Percentiles rank a stretch among this genome's conserved stretches.
Conservation (phyloP, 192 early-diverging fungal species). For the Gonapodya prolifera region DNA sequence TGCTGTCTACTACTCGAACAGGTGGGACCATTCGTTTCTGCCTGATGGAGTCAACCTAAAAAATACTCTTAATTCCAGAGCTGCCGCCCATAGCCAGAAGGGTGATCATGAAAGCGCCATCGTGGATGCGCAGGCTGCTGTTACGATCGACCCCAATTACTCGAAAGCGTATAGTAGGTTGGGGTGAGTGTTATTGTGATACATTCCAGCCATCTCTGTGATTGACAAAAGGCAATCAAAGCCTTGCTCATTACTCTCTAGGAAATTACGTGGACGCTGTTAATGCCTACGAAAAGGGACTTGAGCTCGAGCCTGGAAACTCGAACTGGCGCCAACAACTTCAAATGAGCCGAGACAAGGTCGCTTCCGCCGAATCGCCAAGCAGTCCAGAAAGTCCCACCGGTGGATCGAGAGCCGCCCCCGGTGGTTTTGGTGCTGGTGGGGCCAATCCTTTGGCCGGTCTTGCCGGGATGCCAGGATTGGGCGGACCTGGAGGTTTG, state of each 20-base stretch:
- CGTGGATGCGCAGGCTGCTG: conserved; percentile 69
- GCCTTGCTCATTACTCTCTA: conserved; percentile 85
- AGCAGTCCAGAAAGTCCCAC: too few species aligned
- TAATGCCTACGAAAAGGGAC: conserved; percentile 80
- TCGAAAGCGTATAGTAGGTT: conserved; percentile 87
- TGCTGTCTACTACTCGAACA: conserved; percentile 94
- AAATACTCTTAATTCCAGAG: conserved; percentile 32
- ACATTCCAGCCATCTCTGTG: not conserved
- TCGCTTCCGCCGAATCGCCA: not conserved
- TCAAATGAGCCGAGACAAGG: conserved; percentile 2
- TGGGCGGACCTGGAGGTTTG: not conserved
- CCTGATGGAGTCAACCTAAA: not conserved
- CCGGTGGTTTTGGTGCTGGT: not conserved
- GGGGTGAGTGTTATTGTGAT: conserved; percentile 36
- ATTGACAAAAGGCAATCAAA: not conserved
- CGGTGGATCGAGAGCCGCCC: too few species aligned
- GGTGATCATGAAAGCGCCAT: conserved; percentile 79
- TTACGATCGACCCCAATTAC: conserved; percentile 77
- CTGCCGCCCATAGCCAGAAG: conserved; percentile 86
- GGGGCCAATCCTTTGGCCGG: not conserved
- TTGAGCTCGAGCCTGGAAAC: conserved; percentile 73
- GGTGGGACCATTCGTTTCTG: conserved; percentile 28
- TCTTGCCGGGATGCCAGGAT: not conserved
- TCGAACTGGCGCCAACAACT: conserved; percentile 50
- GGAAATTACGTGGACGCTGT: conserved; percentile 72